Base-by-base conservation (phyloP, 2,329 filamentous ascomycete species). In the Sclerotinia nivalis region DNA sequence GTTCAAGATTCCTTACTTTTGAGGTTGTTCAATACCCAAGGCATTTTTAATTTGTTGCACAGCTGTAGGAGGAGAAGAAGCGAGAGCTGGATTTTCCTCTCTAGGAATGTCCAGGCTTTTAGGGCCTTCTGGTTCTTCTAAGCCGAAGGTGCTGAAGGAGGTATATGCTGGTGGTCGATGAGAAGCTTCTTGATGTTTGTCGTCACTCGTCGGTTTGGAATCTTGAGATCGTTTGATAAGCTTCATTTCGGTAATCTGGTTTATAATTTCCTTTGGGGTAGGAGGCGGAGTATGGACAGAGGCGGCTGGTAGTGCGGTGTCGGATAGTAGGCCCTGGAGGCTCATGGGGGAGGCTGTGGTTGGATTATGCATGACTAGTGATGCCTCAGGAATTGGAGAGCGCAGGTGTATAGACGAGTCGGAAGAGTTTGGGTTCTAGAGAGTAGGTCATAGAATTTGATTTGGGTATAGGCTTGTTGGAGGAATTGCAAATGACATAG, bases 1-100 rank as follows among this genome's bases (percentile, higher is more conserved):
- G n/a, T 9, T 52, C 34, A 40, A 52, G n/a, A 28, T 13, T 12
- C 5, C 61, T 65, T 65, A 52, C 47, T 52, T 65, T 65, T 52
- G 47, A 40, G n/a, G 34, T 65, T 2, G n/a, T 7, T 54, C 47
- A 10, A 52, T 12, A 9, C 22, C n/a, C n/a, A 65, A 12, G 9
- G 12, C 61, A 40, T n/a, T 65, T 49, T 65, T 65, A 20, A 52
- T 40, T 4, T 47, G 31, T 65, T 65, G 13, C n/a, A 52, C 8
- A 2, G 49, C 13, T 28, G 47, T 65, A 20, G 31, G 61, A 40
- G 47, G 31, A 40, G 47, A 4, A 22, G 34, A 31, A 4, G 10
- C 4, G 28, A 31, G 15, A 40, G 6, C 2, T 13, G 9, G 4
- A 1, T 5, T 20, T 4, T 52, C 61, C 18, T 65, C 15, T 10